Evolutionary conservation across 352 stramenopile genomes (phyloP), one percentile per base, ranked within the genome.

Genomic region (Pythium utonaiense): DNA sequence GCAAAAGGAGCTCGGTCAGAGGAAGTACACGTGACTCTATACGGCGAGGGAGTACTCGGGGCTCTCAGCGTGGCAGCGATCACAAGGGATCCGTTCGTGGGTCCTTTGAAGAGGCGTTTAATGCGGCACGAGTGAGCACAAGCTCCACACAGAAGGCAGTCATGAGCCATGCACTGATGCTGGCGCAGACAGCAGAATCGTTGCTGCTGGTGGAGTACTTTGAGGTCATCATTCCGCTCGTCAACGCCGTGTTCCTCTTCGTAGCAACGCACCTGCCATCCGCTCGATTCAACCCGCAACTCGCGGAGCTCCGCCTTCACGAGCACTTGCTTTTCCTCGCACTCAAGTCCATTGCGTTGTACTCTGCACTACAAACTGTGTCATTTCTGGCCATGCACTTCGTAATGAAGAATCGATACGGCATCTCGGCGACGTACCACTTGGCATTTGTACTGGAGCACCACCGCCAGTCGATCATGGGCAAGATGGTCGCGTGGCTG

Each of bases 381-480:
- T 33, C 28, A 9, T 33, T 33, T 5, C 28, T 33, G 28, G 28
- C 28, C 28, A 33, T 67, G 51, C 42, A 62, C 27, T 38, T 62
- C 22, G 53, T 67, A 1, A 62, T 67, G 53, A 62, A 53, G 38
- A 36, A 62, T 17, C 60, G 60, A 9, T 67, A 58, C 33, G 52
- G 60, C 12, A 31, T 62, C 16, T 67, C 60, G 14, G 52, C 60
- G 4, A 27, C 38, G 24, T 22, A 47, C 36, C 60, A 62, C n/a
- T 52, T 67, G 42, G 27, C 52, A 3, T 67, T 67, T 40, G 40
- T 67, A 13, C 17, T 67, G n/a, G 53, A 61, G 16, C 34, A 22
- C 2, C 60, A 67, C 22, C 21, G 24, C 5, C 12, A 17, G 7
- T 25, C 52, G 19, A 62, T 67, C 44, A 30, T 47, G 22, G 60